Conservation (phyloP, 1,284 basidiomycete species). For the Ganoderma lingzhi region DNA sequence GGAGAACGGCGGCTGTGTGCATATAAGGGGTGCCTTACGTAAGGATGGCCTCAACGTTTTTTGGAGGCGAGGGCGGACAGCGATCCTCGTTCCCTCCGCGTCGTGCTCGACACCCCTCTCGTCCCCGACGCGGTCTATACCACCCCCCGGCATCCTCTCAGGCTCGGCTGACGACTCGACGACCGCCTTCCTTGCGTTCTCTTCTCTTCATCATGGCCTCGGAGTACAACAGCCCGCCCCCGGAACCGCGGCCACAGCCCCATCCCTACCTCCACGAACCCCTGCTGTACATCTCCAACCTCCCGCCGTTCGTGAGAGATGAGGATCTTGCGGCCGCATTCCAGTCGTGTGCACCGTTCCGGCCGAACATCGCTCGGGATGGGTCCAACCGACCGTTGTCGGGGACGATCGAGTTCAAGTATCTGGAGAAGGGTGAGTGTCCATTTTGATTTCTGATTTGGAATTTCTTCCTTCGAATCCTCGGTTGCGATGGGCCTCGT, state of each 20-base stretch:
- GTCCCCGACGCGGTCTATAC: conserved; percentile 25
- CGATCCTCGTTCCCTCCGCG: conserved; percentile 10
- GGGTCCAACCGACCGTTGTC: conserved; percentile 56
- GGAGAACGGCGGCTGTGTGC: not conserved
- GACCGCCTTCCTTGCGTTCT: conserved; percentile 9
- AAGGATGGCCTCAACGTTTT: not conserved
- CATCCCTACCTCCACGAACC: conserved; percentile 87
- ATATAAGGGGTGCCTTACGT: not conserved
- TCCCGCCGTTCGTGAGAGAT: conserved; percentile 75
- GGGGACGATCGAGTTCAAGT: conserved; percentile 82
- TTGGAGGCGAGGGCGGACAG: not conserved
- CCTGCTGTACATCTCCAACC: conserved; percentile 76
- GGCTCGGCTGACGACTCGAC: conserved; percentile 20
- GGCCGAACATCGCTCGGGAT: conserved; percentile 77
- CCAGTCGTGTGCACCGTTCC: conserved; percentile 77
- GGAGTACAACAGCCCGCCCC: conserved; percentile 36
- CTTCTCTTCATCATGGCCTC: conserved; percentile 36
- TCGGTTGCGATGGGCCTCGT: not conserved
- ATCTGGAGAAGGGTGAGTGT: conserved; percentile 74
- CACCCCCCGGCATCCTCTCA: conserved; percentile 17
- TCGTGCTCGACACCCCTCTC: conserved; percentile 14
- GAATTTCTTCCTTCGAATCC: not conserved
- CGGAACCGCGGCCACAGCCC: conserved; percentile 42
- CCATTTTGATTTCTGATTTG: conserved; percentile 10
- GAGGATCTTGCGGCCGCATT: conserved; percentile 77